Conservation (phyloP, 176 grass and related monocot species). For the Carex myosuroides region DNA sequence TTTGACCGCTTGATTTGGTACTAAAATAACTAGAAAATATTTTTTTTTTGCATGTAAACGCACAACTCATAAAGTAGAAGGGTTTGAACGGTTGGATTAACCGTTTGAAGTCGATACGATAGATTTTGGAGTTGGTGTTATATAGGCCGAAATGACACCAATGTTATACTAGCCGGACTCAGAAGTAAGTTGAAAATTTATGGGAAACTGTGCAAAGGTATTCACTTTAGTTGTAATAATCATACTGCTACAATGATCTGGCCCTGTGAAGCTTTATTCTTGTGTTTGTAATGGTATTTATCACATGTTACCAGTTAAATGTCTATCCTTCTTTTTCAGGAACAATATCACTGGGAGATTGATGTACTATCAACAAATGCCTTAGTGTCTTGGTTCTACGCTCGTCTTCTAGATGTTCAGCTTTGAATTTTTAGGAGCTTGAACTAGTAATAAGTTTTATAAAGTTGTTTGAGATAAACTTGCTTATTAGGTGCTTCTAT, state of each 20-base stretch:
- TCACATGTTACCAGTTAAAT: background rate
- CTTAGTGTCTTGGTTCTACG: background rate
- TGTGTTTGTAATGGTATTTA: background rate
- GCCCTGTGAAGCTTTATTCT: background rate
- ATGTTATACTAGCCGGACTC: no score
- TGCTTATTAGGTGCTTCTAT: background rate
- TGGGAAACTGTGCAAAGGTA: background rate
- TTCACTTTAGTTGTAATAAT: background rate
- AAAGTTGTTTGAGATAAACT: slow-evolving; percentile 1
- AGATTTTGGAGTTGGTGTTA: no score
- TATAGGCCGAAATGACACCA: no score
- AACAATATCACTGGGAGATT: background rate
- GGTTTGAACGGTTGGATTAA: no score
- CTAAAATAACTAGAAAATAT: no score
- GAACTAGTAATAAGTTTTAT: background rate
- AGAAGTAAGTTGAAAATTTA: background rate
- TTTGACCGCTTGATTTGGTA: no score
- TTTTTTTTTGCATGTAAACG: no score
- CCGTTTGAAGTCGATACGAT: no score
- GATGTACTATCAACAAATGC: background rate
- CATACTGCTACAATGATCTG: background rate
- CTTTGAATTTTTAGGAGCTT: background rate
- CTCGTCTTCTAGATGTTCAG: background rate
- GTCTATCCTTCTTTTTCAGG: slow-evolving; percentile 3
- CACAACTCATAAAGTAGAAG: no score